Evolutionary conservation across 179 eudicot species (phyloP), one percentile per base, ranked within the genome.

Genomic region (Corrigiola litoralis): DNA sequence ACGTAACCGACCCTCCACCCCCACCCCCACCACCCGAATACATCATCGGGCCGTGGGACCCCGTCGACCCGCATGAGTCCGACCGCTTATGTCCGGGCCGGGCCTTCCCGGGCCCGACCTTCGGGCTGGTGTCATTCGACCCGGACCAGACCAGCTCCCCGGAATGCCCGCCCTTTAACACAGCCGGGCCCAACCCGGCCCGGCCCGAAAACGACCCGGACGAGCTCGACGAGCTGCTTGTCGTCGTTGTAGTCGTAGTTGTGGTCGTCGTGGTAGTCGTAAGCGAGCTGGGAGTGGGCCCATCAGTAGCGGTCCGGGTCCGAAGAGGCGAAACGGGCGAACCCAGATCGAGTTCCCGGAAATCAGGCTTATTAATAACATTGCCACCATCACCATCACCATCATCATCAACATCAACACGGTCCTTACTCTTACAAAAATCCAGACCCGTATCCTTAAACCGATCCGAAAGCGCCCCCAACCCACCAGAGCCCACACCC

Each of bases 301-400:
- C 78, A 38, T 24, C n/a, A n/a, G n/a, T n/a, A n/a, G n/a, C 64
- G 6, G 76, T 24, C 12, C 82, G 84, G 46, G 80, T 51, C 11
- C 80, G 72, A 9, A 90, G 66, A 2, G 97, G 92, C 0, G 97
- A 87, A 68, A 90, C 79, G 24, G 97, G 97, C 0, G 97, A 87
- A 17, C 92, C 95, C 74, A 81, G 79, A 75, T 82, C 79, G 63
- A 79, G 82, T 65, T 83, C 85, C 5, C 82, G 69, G 56, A 72
- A 82, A 72, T 85, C 95, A 37, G 95, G 92, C 65, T 85, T 87
- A 72, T 85, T 82, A 23, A n/a, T n/a, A n/a, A n/a, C n/a, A n/a
- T n/a, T n/a, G n/a, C n/a, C n/a, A n/a, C n/a, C n/a, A n/a, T n/a
- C n/a, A n/a, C n/a, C n/a, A n/a, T n/a, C n/a, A n/a, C n/a, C n/a